These are phyloP conservation scores for Melastoma candidum DNA, from an alignment of 441 rosid species.

Conservation along the genomic window DNA sequence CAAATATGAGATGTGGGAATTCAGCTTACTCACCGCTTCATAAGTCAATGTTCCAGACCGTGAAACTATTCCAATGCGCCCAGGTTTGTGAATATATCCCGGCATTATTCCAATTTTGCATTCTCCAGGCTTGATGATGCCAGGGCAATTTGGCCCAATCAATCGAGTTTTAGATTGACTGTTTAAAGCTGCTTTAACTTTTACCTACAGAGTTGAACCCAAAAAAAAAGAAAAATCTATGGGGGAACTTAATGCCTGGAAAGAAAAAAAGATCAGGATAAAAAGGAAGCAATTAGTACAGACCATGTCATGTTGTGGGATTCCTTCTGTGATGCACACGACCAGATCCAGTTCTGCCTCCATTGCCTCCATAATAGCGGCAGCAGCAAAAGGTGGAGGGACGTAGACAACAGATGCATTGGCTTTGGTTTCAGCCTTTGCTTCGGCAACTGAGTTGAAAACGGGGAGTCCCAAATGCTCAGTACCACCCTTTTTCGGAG, in stretches of 20 bases:
- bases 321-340: conserved; percentile 95
- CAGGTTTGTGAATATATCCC: conserved; percentile 89
- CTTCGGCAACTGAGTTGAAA: conserved; percentile 94
- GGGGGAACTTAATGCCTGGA: too few relatives aligned
- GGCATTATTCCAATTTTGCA: conserved; percentile 97
- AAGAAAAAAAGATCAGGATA: too few relatives aligned
- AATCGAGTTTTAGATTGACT: conserved; percentile 74
- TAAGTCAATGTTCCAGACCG: conserved; percentile 90
- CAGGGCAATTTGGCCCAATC: conserved; percentile 95
- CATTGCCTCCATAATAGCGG: conserved; percentile 90
- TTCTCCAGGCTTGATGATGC: conserved; percentile 89
- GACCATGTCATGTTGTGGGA: conserved; percentile 98
- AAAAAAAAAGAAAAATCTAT: too few relatives aligned
- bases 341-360: conserved; percentile 88
- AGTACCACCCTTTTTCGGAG: conserved; percentile 98
- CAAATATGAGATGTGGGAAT: neutral
- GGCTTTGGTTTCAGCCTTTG: conserved; percentile 85
- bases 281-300: neutral
- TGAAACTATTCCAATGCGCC: conserved; percentile 83
- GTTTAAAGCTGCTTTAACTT: conserved; percentile 84
- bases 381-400: conserved; percentile 94
- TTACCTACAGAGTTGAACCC: conserved; percentile 32
- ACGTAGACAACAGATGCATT: conserved; percentile 93
- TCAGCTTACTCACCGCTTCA: conserved; percentile 64
- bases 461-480: conserved; percentile 97